Evolutionary conservation across 371 early-diverging fungal genomes (phyloP).

Genomic region (Entomophthora muscae): DNA sequence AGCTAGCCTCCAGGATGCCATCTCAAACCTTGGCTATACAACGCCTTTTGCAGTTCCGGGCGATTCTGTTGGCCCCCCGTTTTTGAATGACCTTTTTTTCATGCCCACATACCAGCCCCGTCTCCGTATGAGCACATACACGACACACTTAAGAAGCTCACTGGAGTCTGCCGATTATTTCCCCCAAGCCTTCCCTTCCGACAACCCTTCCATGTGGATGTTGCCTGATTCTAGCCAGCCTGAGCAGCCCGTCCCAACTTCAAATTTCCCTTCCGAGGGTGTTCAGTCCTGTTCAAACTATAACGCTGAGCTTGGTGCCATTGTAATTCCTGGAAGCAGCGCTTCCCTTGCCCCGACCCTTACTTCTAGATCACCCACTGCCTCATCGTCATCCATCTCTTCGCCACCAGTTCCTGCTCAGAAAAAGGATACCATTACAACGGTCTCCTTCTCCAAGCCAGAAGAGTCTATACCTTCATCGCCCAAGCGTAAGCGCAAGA

Average conservation of each 20-base stretch:
- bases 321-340: not conserved
- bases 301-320: not conserved
- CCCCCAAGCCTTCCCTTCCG: not conserved
- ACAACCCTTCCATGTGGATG: not conserved
- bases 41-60: not conserved
- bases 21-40: not conserved
- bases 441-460: not conserved
- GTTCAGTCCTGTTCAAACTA: not conserved
- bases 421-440: not conserved
- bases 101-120: slow-evolving; percentile 12
- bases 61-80: not conserved
- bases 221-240: not conserved
- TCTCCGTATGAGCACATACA: slow-evolving; percentile 6
- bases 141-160: slow-evolving; percentile 1
- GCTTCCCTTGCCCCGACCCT: not conserved
- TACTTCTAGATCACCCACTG: not conserved
- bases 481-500: not conserved
- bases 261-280: not conserved
- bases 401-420: not conserved
- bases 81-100: not conserved
- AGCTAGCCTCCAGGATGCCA: not conserved
- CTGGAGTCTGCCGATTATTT: slow-evolving; percentile 2
- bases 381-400: not conserved
- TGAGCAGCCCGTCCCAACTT: not conserved
- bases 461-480: not conserved